These are phyloP conservation scores for Lasiodiplodia sp. DNA, from an alignment of 2,329 filamentous ascomycete species.

Conservation along the genomic window DNA sequence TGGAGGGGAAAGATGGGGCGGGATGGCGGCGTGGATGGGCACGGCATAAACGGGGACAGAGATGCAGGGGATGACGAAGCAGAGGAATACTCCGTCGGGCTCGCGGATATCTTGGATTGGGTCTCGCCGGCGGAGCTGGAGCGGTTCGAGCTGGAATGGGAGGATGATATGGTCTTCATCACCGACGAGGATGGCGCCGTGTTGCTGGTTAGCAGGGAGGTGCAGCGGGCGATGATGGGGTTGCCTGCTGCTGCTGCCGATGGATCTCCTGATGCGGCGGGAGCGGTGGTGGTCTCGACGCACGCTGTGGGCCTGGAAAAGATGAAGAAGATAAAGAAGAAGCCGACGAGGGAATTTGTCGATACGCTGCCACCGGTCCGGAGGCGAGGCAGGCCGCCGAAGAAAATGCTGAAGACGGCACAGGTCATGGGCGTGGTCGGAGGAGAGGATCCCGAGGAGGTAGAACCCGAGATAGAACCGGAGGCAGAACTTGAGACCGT, in stretches of 20 bases:
- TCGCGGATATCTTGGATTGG: constrained; percentile 13
- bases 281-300: neutral
- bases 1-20: neutral
- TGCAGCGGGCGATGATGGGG: constrained; percentile 1
- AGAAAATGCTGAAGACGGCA: neutral
- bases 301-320: too few relatives aligned
- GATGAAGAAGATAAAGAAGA: neutral
- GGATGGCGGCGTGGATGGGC: neutral
- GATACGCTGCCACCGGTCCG: neutral
- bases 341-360: constrained; percentile 10
- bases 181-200: constrained; percentile 3
- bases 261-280: neutral
- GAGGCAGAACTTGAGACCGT: too few relatives aligned
- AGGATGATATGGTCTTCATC: constrained; percentile 9
- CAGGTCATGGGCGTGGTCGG: constrained; percentile 8
- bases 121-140: constrained; percentile 24
- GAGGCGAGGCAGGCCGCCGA: neutral
- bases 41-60: neutral
- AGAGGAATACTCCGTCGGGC: neutral
- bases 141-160: constrained; percentile 18
- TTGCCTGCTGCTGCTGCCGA: neutral
- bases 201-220: constrained; percentile 8
- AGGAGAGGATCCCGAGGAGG: neutral
- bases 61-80: neutral
- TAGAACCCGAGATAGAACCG: neutral